Evolutionary conservation across 306 rosid genomes (phyloP), one percentile per base, ranked within the genome.

Genomic region (Myrica gale): DNA sequence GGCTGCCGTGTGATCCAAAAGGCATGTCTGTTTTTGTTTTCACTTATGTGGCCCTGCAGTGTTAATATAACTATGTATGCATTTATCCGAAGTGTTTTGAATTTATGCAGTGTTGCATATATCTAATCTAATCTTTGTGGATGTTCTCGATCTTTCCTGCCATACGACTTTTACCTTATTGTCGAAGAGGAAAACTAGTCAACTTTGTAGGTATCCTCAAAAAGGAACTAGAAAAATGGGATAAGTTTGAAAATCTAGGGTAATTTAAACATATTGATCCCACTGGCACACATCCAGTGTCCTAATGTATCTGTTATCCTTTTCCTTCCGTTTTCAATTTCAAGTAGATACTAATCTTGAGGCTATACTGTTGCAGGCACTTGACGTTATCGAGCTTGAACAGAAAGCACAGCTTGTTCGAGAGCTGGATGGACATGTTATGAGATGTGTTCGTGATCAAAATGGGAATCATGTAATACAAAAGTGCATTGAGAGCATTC

Each of bases 381-480:
- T 87, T 54, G 91, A 87, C 75, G 91, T 87, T 78, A 87, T 87
- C 61, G 85, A 87, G 72, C 87, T 57, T 66, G 91, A 83, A 69
- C 91, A 87, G 78, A 87, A 82, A 85, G 87, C 79, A 76, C 87
- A 80, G 75, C 91, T 87, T 76, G 89, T 87, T 71, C 82, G 70
- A 63, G 91, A 87, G 76, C 84, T 87, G 58, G 91, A 87, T 85
- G 91, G 91, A 75, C 69, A 87, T 80, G 83, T 87, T 74, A 82
- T 87, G 84, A 82, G 81, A 78, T 87, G 91, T 71, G 88, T 87
- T 61, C 89, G 91, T 57, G 91, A 87, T 73, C 91, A 87, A 76
- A 87, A 85, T 42, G 91, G 91, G 81, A 87, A 87, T 83, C 91
- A 87, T 85, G 91, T 87, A 78, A 87, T 87, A 82, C 91, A 87